phyloP scores from a whole-genome alignment of 805 yeast genomes.

The Yarrowia osloensis region DNA sequence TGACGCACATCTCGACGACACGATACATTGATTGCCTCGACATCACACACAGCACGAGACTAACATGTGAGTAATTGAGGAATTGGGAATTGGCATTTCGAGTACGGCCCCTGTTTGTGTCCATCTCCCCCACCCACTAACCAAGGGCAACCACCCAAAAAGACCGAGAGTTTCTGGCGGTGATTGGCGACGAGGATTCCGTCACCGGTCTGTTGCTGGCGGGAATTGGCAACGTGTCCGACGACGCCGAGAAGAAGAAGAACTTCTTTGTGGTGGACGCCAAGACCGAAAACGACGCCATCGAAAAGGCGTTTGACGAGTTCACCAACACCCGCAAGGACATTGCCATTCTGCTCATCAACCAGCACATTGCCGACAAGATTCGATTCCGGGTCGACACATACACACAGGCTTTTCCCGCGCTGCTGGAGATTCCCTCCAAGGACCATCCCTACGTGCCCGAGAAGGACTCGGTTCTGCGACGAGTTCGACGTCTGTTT shows the following conservation, averaged over 20 bases:
- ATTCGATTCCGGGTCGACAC: constrained; percentile 81
- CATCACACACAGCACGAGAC: not conserved
- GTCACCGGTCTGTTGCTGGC: constrained; percentile 95
- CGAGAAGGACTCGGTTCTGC: constrained; percentile 92
- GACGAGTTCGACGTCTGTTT: constrained; percentile 90
- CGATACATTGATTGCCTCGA: not conserved
- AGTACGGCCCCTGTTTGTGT: no score
- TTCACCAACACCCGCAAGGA: constrained; percentile 79
- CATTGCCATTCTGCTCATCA: constrained; percentile 88
- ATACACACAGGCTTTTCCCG: constrained; percentile 91
- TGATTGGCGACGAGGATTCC: constrained; percentile 96
- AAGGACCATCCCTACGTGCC: constrained; percentile 98
- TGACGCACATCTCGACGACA: constrained; percentile 23
- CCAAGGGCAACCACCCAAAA: constrained; percentile 29
- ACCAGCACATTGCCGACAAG: constrained; percentile 91
- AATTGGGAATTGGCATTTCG: no score
- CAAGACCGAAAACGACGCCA: constrained; percentile 73
- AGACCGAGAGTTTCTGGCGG: constrained; percentile 84
- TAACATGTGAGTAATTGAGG: constrained; percentile 5
- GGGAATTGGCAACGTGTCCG: constrained; percentile 84
- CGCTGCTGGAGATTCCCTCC: constrained; percentile 93
- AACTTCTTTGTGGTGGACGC: constrained; percentile 85
- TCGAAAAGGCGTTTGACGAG: constrained; percentile 70
- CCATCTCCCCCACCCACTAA: no score
- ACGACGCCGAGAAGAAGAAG: constrained; percentile 55